Evolutionary conservation across 257 asterid species (phyloP), one percentile per base, ranked within the genome.

Genomic region (Lithospermum erythrorhizon): DNA sequence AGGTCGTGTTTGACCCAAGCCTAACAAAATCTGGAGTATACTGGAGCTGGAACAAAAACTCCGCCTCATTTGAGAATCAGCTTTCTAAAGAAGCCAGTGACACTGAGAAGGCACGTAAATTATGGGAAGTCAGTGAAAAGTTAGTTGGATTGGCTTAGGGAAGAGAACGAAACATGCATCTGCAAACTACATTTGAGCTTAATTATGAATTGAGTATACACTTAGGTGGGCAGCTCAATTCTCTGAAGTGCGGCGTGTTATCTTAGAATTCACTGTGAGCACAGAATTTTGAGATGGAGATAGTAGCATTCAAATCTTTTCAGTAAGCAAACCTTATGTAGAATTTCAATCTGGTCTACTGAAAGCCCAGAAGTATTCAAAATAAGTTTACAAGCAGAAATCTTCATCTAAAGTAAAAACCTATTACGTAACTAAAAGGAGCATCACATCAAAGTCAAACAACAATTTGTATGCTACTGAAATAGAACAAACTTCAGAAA

Each of bases 1-100:
- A 88, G 95, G 97, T 91, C 53, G 96, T 91, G 49, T 79, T 85
- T 16, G 98, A 91, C 71, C 95, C 95, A 57, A 91, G 96, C 80
- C 67, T 91, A 83, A 80, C 94, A 7, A 91, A 91, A 75, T 91
- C 98, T 4, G 98, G 98, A 22, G 96, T 91, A 6, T 90, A 90
- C 73, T 90, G 98, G 98, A 90, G 98, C 85, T 90, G 98, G 98
- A 90, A 90, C 79, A 85, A 87, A 71, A 78, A 80, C 68, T 90
- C 98, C 0, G 83, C 98, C 58, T 87, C 96, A 0, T 90, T 90
- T 11, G 94, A 85, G 82, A 90, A 90, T 75, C 91, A 85, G 76
- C 41, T 90, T 75, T 90, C 98, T 1, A 70, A 72, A 61, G 98
- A 87, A 69, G 98, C 98, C 25, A 87, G 98, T 48, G 89, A 90